Evolutionary conservation across 352 stramenopile species (phyloP).

Genomic region (Plasmopara halstedii): DNA sequence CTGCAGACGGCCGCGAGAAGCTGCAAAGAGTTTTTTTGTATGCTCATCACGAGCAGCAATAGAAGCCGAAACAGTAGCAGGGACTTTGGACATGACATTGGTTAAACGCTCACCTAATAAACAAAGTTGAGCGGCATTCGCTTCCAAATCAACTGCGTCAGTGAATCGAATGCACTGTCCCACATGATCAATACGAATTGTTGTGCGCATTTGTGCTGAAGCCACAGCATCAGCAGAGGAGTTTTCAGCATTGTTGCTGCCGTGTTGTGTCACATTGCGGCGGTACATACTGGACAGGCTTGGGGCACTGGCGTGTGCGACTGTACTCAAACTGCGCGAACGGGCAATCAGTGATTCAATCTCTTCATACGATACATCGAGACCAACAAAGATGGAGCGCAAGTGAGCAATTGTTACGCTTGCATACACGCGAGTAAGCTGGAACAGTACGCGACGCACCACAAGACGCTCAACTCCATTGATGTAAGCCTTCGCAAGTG

Average conservation of each 20-base stretch:
- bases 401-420: slow-evolving; percentile 81
- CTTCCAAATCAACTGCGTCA: slow-evolving; percentile 70
- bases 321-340: slow-evolving; percentile 57
- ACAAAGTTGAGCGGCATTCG: slow-evolving; percentile 68
- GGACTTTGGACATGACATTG: slow-evolving; percentile 51
- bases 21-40: slow-evolving; percentile 60
- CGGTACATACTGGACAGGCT: slow-evolving; percentile 61
- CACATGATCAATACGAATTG: slow-evolving; percentile 81
- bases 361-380: slow-evolving; percentile 64
- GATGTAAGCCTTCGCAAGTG: slow-evolving; percentile 45
- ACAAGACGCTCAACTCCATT: slow-evolving; percentile 58
- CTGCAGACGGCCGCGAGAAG: slow-evolving; percentile 56
- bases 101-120: slow-evolving; percentile 59
- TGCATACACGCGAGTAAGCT: slow-evolving; percentile 83
- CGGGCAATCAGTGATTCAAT: slow-evolving; percentile 87
- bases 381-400: slow-evolving; percentile 78
- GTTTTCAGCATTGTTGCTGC: slow-evolving; percentile 41
- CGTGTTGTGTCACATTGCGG: slow-evolving; percentile 36
- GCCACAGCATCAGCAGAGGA: slow-evolving; percentile 43
- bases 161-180: slow-evolving; percentile 81
- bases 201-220: slow-evolving; percentile 42
- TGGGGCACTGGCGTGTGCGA: slow-evolving; percentile 48
- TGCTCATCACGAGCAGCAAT: slow-evolving; percentile 12
- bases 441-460: slow-evolving; percentile 73
- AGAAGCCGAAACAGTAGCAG: slow-evolving; percentile 15